Evolutionary conservation across 129 eudicot genomes (phyloP), one percentile per base, ranked within the genome.

Genomic region (Erigeron canadensis): DNA sequence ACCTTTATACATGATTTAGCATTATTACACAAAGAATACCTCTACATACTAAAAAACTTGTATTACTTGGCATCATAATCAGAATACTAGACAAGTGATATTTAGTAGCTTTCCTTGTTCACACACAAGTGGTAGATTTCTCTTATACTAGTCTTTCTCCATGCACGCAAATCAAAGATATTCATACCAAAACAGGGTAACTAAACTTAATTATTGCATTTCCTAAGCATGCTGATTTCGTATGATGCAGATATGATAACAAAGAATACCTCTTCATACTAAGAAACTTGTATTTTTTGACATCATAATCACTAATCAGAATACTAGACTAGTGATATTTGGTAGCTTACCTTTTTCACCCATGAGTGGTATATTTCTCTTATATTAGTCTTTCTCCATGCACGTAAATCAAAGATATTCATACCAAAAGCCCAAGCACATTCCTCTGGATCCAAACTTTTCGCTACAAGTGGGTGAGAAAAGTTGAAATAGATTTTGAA

Each of bases 401-500:
- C 96, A 58, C 79, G 86, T 70, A 94, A 81, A 77, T 94, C 98
- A 65, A 94, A 94, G 72, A 94, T 84, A 72, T 94, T 94, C 98
- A 94, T 89, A 67, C 98, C 98, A 71, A 87, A 94, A 67, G 97
- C 98, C 98, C 98, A 94, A 66, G 98, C 98, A 81, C 98, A 94
- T 81, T 94, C 97, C 13, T 89, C 96, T 0, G 97, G 97, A 65
- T 94, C 81, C 85, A 94, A 84, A 67, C 76, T 85, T 80, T 94
- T 73, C 16, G 96, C 81, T 37, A 94, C 83, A 57, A 84, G 96
- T 10, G 98, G 98, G 76, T 94, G 93, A 56, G 98, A 94, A 78
- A 94, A 94, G 77, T 94, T 94, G 87, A 94, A 94, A 84, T 94
- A 94, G 76, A 81, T 94, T 77, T 85, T 94, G 66, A 94, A 84